Base-by-base conservation (phyloP, 2,329 filamentous ascomycete genomes). In the Plenodomus tracheiphilus region DNA sequence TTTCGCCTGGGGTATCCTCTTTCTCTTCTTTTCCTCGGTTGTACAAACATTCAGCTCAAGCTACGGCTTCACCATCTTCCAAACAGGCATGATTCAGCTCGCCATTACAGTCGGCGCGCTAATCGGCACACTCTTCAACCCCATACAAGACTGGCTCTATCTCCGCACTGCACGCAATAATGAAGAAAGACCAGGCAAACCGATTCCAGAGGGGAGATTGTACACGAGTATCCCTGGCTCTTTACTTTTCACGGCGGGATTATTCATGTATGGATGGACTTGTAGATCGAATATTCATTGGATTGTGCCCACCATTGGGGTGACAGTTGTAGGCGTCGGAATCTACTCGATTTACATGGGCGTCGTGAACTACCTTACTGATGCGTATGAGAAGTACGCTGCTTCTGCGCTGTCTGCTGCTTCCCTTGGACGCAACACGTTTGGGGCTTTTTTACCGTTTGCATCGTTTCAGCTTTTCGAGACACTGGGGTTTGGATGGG, bases 361-460 rank as follows among this genome's bases (percentile, higher is more conserved):
- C 11, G 78, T 75, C 2, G 71, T 78, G 4, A 80, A 81, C 60
- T 78, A 78, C 41, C 61, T 77, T 19, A 74, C 72, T 1, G 77
- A 80, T 49, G 73, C 77, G 0, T 80, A 80, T 47, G 75, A 77
- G 25, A 71, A 75, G 32, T 78, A 77, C 44, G 77, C 77, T 4
- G 76, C 76, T 0, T 77, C 74, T 1, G 78, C 77, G 0, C 63
- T 79, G 1, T 74, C 75, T 0, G 77, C 76, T 0, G 77, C 76
- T 2, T 76, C 75, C 0, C 62, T 80, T 4, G 68, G 77, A 0
- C 65, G 77, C 6, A 79, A 77, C 46, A 49, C 68, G 0, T 72
- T 79, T n/a, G 77, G 74, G 6, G 76, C 75, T 0, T 78, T 76
- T 10, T 54, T 80, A 11, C 77, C 78, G 0, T 63, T 79, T 0